phyloP scores from a whole-genome alignment of 208 protist species.

The Trypanosoma mega region DNA sequence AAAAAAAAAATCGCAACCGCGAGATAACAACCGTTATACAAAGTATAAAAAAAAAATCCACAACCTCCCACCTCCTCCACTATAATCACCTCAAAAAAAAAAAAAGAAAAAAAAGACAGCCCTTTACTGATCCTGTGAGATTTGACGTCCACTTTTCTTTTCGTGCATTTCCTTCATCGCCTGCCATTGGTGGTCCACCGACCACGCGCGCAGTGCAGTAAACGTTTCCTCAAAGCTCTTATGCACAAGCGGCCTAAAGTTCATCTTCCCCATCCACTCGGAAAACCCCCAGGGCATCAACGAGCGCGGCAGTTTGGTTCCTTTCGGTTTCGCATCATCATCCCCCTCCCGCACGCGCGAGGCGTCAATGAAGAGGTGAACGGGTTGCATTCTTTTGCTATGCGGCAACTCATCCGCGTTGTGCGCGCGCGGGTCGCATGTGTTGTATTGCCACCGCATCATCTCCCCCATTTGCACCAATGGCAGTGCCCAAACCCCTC shows the following conservation, averaged over 20 bases:
- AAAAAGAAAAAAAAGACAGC: background rate
- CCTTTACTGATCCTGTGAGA: background rate
- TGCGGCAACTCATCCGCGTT: slow-evolving; percentile 70
- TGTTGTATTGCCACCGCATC: slow-evolving; percentile 77
- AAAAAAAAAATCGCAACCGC: too few relatives aligned
- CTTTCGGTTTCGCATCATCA: background rate
- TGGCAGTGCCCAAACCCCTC: slow-evolving; percentile 50
- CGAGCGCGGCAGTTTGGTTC: slow-evolving; percentile 18
- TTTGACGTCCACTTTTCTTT: background rate
- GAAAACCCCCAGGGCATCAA: slow-evolving; percentile 55
- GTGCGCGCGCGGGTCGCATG: slow-evolving; percentile 81
- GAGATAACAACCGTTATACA: too few relatives aligned
- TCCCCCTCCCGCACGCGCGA: slow-evolving; percentile 28
- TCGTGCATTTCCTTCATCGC: slow-evolving; percentile 3
- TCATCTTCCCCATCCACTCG: slow-evolving; percentile 42
- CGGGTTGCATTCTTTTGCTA: slow-evolving; percentile 37
- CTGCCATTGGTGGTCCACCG: slow-evolving; percentile 34
- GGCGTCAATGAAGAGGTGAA: slow-evolving; percentile 68
- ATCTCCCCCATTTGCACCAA: slow-evolving; percentile 30
- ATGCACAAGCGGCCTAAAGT: slow-evolving; percentile 37
- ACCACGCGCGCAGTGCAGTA: slow-evolving; percentile 34
- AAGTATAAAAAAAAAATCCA: background rate
- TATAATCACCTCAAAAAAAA: background rate
- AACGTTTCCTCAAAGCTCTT: slow-evolving; percentile 23
- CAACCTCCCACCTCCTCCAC: background rate